Base-by-base conservation (phyloP, 768 basidiomycete species). In the Amanita jacksonii region DNA sequence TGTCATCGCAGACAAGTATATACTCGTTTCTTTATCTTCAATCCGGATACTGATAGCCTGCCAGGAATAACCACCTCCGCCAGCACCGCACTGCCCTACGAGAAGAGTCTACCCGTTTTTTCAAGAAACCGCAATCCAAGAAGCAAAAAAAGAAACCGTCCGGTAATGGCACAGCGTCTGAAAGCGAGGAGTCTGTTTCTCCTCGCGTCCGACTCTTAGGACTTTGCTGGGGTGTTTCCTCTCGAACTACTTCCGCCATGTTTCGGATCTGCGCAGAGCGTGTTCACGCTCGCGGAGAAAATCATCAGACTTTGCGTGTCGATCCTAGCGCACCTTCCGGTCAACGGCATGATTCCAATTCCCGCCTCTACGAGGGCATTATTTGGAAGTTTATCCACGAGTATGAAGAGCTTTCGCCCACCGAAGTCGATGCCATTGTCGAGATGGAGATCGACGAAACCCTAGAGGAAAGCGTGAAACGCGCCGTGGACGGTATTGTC, bases 1-100 rank as follows among this genome's bases (percentile, higher is more conserved):
- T 1, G 93, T 98, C 18, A 87, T 88, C 49, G 92, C 93, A 20
- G 96, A 98, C 62, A 88, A 87, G 92, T 90, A 52, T 41, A 79
- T 33, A 1, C 22, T 18, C 36, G 8, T 10, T 24, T 31, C 28
- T 2, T 25, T 9, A 22, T 10, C 3, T 23, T 38, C 9, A 37
- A 6, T 13, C 15, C 23, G n/a, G n/a, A n/a, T n/a, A 24, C 27
- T 12, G 10, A 33, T 13, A 3, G 6, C 8, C 8, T 18, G 4
- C 23, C 15, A 68, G 91, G 52, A 98, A 99, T 61, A 98, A 97
- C 59, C 94, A 99, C 55, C 70, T 85, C 2, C 64, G 56, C 12
- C 77, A 83, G 61, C 92, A 97, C 56, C 85, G 92, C n/a, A 48
- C 66, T 23, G 72, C 73, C 3, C 71, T 99, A 1, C 76, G 78